Conservation (phyloP, 1,139 yeast species). For the Hanseniaspora sp. region DNA sequence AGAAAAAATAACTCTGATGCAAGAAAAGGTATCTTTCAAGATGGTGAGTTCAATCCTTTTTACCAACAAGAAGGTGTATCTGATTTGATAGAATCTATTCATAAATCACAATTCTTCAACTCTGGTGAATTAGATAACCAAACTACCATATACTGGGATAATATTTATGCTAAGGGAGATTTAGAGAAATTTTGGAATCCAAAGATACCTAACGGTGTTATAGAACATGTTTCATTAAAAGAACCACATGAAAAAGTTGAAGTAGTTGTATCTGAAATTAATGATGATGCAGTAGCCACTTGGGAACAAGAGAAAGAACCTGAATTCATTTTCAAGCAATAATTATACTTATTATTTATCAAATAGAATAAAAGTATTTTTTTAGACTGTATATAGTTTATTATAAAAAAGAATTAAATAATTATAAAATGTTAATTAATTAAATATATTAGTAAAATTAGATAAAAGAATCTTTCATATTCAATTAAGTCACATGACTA, state of each 20-base stretch:
- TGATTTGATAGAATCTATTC: slow-evolving; percentile 62
- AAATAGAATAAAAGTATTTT: too few relatives aligned
- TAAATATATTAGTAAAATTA: too few relatives aligned
- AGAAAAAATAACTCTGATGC: slow-evolving; percentile 69
- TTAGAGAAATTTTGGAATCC: slow-evolving; percentile 26
- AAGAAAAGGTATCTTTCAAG: slow-evolving; percentile 47
- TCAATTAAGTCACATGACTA: too few relatives aligned
- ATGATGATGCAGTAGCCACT: slow-evolving; percentile 16
- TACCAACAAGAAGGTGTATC: slow-evolving; percentile 88
- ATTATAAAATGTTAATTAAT: too few relatives aligned
- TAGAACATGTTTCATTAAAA: slow-evolving; percentile 13
- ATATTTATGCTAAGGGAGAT: slow-evolving; percentile 76
- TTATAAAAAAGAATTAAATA: too few relatives aligned
- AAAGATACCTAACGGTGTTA: slow-evolving; percentile 17
- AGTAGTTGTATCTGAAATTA: slow-evolving; percentile 25
- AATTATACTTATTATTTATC: too few relatives aligned
- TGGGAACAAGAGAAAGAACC: slow-evolving; percentile 8
- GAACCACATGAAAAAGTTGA: slow-evolving; percentile 23
- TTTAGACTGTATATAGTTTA: too few relatives aligned
- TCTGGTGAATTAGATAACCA: slow-evolving; percentile 13
- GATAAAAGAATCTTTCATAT: not conserved
- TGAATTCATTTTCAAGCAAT: not conserved
- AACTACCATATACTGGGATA: slow-evolving; percentile 63
- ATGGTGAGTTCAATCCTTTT: slow-evolving; percentile 77
- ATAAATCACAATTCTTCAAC: slow-evolving; percentile 37